These are phyloP conservation scores for Rhamnella rubrinervis DNA, from an alignment of 331 rosid species.

Conservation along the genomic window DNA sequence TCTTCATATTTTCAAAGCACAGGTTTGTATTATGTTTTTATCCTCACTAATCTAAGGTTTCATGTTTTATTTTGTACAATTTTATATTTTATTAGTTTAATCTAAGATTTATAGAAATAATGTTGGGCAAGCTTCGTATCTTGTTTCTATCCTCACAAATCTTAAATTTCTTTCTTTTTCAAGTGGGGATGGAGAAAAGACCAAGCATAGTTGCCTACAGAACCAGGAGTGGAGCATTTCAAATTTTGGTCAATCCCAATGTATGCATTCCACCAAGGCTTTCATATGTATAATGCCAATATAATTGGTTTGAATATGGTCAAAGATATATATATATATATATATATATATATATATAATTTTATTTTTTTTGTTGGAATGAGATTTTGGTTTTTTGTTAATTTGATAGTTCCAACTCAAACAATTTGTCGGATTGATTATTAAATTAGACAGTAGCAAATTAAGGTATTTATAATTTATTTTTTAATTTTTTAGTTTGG, in stretches of 20 bases:
- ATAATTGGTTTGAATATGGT: conserved; percentile 38
- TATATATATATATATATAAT: too few relatives aligned
- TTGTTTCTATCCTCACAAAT: conserved; percentile 19
- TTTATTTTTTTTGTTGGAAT: too few relatives aligned
- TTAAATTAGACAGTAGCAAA: too few relatives aligned
- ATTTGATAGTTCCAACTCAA: too few relatives aligned
- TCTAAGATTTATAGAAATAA: background rate
- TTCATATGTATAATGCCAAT: conserved; percentile 40
- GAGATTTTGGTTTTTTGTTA: too few relatives aligned
- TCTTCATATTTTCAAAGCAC: too few relatives aligned
- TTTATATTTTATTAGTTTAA: background rate
- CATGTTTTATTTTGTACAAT: too few relatives aligned
- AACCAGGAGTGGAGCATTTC: conserved; percentile 64
- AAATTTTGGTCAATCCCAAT: conserved; percentile 64
- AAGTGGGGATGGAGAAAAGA: conserved; percentile 71
- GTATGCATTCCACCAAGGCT: conserved; percentile 51
- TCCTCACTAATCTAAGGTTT: too few relatives aligned
- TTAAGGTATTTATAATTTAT: too few relatives aligned
- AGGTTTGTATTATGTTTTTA: too few relatives aligned
- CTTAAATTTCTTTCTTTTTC: conserved; percentile 30
- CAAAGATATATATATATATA: conserved; percentile 15
- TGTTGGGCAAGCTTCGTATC: background rate
- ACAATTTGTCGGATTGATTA: too few relatives aligned
- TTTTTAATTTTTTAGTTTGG: too few relatives aligned
- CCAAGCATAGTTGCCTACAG: conserved; percentile 42